These are phyloP conservation scores for Mariannaea elegans DNA, from an alignment of 2,329 filamentous ascomycete species.

Conservation along the genomic window DNA sequence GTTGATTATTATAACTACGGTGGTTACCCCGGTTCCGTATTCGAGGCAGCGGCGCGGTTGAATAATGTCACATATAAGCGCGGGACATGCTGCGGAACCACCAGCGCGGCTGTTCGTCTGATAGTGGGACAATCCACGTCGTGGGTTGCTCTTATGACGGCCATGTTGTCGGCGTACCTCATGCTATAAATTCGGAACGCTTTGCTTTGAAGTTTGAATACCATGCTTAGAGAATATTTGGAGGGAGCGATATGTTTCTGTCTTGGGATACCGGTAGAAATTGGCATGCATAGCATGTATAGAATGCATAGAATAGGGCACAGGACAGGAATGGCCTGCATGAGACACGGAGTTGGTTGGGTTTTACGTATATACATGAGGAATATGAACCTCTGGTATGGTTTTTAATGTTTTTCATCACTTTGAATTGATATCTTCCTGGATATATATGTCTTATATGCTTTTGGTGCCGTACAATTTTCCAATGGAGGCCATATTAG, in stretches of 20 bases:
- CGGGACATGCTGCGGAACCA: slow-evolving; percentile 61
- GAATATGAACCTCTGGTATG: background rate
- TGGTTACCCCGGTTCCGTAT: slow-evolving; percentile 73
- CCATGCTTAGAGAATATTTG: slow-evolving; percentile 4
- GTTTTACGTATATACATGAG: no score
- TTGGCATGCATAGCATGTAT: slow-evolving; percentile 14
- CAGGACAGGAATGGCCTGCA: slow-evolving; percentile 3
- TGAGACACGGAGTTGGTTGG: slow-evolving; percentile 12
- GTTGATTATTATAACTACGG: slow-evolving; percentile 88
- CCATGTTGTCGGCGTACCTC: slow-evolving; percentile 32
- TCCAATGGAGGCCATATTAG: no score
- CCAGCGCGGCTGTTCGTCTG: slow-evolving; percentile 42
- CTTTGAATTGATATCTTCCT: no score
- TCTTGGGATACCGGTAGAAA: slow-evolving; percentile 20
- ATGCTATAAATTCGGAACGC: slow-evolving; percentile 25
- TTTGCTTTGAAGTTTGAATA: background rate
- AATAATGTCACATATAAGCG: slow-evolving; percentile 78
- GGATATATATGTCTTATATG: no score
- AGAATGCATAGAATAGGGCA: background rate
- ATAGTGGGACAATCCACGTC: slow-evolving; percentile 25
- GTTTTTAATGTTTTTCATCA: no score
- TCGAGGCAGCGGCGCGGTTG: slow-evolving; percentile 73
- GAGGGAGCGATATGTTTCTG: slow-evolving; percentile 29
- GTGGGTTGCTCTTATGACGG: slow-evolving; percentile 31
- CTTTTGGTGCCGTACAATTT: no score